Conservation (phyloP, 2,329 filamentous ascomycete genomes). For the Akanthomyces dipterigenus region DNA sequence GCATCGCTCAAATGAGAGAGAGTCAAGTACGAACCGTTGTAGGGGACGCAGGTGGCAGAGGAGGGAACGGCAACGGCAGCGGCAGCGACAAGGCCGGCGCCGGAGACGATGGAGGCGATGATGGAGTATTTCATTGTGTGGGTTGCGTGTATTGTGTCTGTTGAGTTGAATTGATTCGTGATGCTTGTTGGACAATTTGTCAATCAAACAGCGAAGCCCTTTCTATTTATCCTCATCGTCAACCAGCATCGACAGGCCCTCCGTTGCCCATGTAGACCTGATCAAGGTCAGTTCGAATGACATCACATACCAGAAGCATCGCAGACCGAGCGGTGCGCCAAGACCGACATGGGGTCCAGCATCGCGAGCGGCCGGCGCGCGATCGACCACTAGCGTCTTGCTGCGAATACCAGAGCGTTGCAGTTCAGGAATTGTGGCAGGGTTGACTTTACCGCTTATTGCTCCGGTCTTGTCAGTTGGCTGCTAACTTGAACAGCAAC, state of each 20-base stretch:
- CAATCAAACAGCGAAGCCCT: neutral
- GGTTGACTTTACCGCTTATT: no score
- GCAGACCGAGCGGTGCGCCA: no score
- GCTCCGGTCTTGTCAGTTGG: no score
- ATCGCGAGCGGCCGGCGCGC: no score
- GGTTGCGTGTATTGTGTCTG: neutral
- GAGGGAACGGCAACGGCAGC: neutral
- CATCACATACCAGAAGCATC: neutral
- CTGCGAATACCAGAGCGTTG: no score
- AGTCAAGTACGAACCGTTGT: neutral
- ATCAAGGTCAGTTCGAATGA: neutral
- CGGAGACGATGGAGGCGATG: neutral
- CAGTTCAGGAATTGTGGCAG: no score
- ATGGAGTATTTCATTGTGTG: neutral
- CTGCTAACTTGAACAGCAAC: no score
- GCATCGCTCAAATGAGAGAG: neutral
- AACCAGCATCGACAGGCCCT: neutral
- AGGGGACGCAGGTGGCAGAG: neutral
- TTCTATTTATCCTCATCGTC: neutral
- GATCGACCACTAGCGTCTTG: no score
- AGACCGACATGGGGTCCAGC: no score
- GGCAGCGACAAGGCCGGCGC: neutral
- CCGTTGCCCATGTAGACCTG: neutral
- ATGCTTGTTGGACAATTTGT: neutral
- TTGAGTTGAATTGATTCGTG: neutral